Conservation (phyloP, 2,329 filamentous ascomycete species). For the Golovinomyces cichoracearum region DNA sequence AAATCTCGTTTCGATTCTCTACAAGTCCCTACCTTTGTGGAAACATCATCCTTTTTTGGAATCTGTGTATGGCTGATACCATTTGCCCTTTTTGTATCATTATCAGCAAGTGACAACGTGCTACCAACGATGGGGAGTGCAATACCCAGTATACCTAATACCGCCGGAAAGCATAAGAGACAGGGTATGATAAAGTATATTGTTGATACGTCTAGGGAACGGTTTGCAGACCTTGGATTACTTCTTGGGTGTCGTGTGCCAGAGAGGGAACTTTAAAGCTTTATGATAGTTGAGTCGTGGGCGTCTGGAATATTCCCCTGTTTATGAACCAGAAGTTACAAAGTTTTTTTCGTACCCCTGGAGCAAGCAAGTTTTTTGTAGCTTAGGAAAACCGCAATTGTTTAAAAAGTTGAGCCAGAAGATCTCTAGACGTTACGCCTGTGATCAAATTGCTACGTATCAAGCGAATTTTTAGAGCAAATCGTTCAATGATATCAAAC, state of each 20-base stretch:
- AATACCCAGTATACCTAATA: conserved; percentile 18
- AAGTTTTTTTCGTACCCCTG: too few species aligned
- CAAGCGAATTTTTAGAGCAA: too few species aligned
- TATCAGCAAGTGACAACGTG: conserved; percentile 86
- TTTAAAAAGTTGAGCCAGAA: too few species aligned
- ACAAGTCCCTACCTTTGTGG: conserved; percentile 56
- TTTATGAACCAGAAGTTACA: too few species aligned
- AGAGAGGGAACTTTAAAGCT: conserved; percentile 11
- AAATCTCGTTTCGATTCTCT: conserved; percentile 35
- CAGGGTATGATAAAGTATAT: conserved; percentile 42
- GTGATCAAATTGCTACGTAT: too few species aligned
- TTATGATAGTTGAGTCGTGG: too few species aligned
- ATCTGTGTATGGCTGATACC: conserved; percentile 92
- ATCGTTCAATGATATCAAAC: too few species aligned
- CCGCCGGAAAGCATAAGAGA: conserved; percentile 23
- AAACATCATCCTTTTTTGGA: conserved; percentile 89
- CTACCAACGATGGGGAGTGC: conserved; percentile 75
- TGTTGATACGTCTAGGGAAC: conserved; percentile 29
- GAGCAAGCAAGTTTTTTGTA: too few species aligned
- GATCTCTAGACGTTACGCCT: too few species aligned
- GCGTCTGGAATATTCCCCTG: too few species aligned
- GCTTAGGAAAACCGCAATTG: too few species aligned
- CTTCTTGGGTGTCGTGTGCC: conserved; percentile 12
- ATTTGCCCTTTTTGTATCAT: conserved; percentile 78
- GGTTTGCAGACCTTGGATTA: conserved; percentile 19